These are phyloP conservation scores for Globisporangium cylindrosporum DNA, from an alignment of 352 stramenopile genomes.

Conservation along the genomic window DNA sequence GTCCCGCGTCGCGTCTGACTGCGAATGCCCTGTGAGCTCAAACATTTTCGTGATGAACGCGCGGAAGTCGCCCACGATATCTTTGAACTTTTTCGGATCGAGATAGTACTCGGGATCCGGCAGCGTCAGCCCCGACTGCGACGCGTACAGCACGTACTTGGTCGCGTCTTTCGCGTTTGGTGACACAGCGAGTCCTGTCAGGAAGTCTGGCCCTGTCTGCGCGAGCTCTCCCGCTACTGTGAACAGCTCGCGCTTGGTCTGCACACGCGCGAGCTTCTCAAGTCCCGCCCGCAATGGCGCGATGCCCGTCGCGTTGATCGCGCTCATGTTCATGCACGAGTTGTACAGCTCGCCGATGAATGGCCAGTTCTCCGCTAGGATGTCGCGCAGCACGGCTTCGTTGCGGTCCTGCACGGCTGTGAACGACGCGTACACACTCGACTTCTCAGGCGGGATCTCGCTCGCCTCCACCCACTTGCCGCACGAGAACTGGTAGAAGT, in stretches of 20 bases:
- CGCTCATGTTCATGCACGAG: constrained; percentile 65
- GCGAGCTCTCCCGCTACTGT: constrained; percentile 51
- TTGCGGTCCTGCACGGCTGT: constrained; percentile 26
- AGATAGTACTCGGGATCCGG: constrained; percentile 92
- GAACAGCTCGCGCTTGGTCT: constrained; percentile 46
- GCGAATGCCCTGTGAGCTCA: constrained; percentile 46
- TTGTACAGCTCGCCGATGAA: constrained; percentile 52
- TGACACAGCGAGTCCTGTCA: constrained; percentile 72
- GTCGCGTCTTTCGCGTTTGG: constrained; percentile 85
- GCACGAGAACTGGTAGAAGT: constrained; percentile 36
- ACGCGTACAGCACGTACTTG: constrained; percentile 78
- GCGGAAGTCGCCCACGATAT: constrained; percentile 68
- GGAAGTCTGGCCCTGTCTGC: constrained; percentile 57
- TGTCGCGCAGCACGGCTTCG: constrained; percentile 24
- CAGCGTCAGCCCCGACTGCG: constrained; percentile 83
- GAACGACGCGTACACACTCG: constrained; percentile 26
- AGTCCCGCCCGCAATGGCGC: constrained; percentile 34
- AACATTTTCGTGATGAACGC: constrained; percentile 80
- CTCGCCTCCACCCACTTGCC: constrained; percentile 29
- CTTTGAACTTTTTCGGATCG: constrained; percentile 76
- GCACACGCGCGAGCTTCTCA: constrained; percentile 28
- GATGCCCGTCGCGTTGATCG: constrained; percentile 39
- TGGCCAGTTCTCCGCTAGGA: constrained; percentile 44
- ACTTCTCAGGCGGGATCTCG: constrained; percentile 26
- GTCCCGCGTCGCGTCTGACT: constrained; percentile 23